Evolutionary conservation across 768 basidiomycete genomes (phyloP).

Genomic region (Tephrocybe rancida): DNA sequence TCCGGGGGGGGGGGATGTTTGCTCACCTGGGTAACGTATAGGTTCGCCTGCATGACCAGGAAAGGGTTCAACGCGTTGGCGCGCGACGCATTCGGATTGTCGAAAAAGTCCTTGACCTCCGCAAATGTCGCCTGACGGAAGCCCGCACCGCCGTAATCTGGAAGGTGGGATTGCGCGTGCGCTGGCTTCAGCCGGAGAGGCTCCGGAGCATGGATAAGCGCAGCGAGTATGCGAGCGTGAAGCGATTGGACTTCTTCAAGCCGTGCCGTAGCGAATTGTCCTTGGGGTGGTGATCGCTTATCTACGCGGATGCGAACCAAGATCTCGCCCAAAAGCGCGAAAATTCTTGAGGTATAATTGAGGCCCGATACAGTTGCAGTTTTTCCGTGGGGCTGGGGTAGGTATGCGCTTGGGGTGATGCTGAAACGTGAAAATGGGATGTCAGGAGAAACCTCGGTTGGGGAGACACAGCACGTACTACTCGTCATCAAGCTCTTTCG

Average conservation of each 20-base stretch:
- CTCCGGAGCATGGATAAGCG: conserved; percentile 77
- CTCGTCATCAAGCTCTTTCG: conserved; percentile 87
- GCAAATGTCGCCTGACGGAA: conserved; percentile 85
- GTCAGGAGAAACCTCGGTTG: conserved; percentile 32
- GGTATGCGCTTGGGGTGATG: conserved; percentile 82
- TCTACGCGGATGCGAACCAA: conserved; percentile 85
- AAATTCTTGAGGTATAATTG: conserved; percentile 85
- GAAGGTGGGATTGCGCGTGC: conserved; percentile 47
- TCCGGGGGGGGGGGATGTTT: background rate
- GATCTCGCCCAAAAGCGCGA: conserved; percentile 84
- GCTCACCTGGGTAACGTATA: conserved; percentile 88
- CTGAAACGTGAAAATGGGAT: conserved; percentile 34
- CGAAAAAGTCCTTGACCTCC: conserved; percentile 90
- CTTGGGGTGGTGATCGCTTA: conserved; percentile 83
- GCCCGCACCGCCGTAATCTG: conserved; percentile 68
- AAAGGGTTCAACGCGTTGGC: conserved; percentile 88
- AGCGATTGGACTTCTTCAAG: conserved; percentile 85
- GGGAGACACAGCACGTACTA: conserved; percentile 57
- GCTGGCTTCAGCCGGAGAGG: conserved; percentile 69
- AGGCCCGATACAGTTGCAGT: conserved; percentile 85
- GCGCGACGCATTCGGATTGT: conserved; percentile 85
- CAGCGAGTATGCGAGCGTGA: conserved; percentile 73
- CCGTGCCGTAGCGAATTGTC: conserved; percentile 82
- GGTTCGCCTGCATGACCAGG: conserved; percentile 90
- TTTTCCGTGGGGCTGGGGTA: conserved; percentile 86